Percentiles rank a stretch among this genome's conserved stretches.
phyloP scores from a whole-genome alignment of 2,329 filamentous ascomycete species.

The Ophiostoma piceae region DNA sequence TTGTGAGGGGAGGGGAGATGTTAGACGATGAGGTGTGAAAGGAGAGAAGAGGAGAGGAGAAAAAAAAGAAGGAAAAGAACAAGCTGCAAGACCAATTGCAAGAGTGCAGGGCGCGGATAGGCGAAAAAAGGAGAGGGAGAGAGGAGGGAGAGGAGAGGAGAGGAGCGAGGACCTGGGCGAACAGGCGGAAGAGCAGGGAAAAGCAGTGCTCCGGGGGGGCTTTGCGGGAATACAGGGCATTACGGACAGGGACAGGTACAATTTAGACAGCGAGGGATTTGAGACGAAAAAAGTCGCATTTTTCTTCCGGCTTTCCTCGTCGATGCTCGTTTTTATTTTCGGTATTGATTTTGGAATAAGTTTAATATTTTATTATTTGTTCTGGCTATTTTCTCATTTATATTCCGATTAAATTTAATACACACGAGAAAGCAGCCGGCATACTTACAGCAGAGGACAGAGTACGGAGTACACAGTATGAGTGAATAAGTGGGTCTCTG shows the following conservation, averaged over 20 bases:
- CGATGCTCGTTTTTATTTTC: conserved; percentile 11
- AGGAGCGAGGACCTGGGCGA: conserved; percentile 11
- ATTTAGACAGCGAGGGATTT: conserved; percentile 17
- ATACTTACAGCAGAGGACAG: neutral
- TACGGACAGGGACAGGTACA: neutral
- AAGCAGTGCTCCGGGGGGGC: conserved; percentile 7
- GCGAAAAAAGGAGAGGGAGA: conserved; percentile 16
- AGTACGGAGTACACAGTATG: conserved; percentile 5
- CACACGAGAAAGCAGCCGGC: conserved; percentile 4
- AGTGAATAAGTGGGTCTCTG: conserved; percentile 2
- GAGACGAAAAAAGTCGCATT: conserved; percentile 26
- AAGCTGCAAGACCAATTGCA: conserved; percentile 49
- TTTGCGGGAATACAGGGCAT: neutral
- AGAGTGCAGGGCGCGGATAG: conserved; percentile 40
- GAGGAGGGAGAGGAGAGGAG: conserved; percentile 11
- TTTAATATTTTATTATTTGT: neutral
- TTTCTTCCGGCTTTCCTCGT: conserved; percentile 27
- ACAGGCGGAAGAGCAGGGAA: conserved; percentile 11
- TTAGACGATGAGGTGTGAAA: conserved; percentile 9
- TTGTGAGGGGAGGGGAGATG: conserved; percentile 14
- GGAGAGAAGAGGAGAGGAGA: conserved; percentile 23
- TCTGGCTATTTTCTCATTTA: neutral
- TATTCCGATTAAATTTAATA: neutral
- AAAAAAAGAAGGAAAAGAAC: conserved; percentile 48
- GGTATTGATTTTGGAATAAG: neutral